These are phyloP conservation scores for Starmerella etchellsii DNA, from an alignment of 805 yeast species.

Conservation along the genomic window DNA sequence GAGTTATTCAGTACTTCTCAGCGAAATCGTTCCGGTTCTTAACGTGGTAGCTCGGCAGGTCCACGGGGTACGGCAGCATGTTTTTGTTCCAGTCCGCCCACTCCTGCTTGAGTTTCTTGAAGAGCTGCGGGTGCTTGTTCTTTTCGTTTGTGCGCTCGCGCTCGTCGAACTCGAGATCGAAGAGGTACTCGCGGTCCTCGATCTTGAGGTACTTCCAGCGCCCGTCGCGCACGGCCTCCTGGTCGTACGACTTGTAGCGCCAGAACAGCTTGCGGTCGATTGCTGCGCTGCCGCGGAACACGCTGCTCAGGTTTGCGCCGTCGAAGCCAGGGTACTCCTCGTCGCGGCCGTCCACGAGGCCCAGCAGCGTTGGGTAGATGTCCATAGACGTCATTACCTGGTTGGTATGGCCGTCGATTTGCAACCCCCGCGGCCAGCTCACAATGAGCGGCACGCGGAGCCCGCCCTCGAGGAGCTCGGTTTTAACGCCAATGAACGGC, in stretches of 20 bases:
- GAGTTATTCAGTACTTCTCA: constrained; percentile 3
- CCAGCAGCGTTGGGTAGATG: constrained; percentile 43
- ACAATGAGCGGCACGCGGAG: constrained; percentile 44
- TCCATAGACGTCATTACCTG: constrained; percentile 49
- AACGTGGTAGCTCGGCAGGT: constrained; percentile 1
- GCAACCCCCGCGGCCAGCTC: constrained; percentile 31
- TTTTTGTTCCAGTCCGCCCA: constrained; percentile 34
- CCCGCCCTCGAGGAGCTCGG: constrained; percentile 51
- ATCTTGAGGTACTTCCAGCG: constrained; percentile 18
- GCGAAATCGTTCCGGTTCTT: not conserved
- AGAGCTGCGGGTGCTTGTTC: constrained; percentile 27
- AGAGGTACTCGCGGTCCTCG: constrained; percentile 19
- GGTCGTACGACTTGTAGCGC: constrained; percentile 19
- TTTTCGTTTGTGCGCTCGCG: constrained; percentile 42
- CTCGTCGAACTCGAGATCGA: constrained; percentile 31
- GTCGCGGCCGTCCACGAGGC: constrained; percentile 29
- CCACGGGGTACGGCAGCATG: constrained; percentile 13
- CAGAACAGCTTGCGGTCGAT: constrained; percentile 19
- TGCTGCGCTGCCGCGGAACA: constrained; percentile 28
- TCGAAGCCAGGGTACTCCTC: constrained; percentile 37
- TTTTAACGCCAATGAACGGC: constrained; percentile 39
- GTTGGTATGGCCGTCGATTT: constrained; percentile 22
- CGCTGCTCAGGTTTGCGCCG: constrained; percentile 31
- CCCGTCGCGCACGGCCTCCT: constrained; percentile 18
- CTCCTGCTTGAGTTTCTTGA: constrained; percentile 33